A percentile compares a stretch with the other conserved stretches of the same genome.
These are phyloP conservation scores for Lyophyllum shimeji DNA, from an alignment of 768 basidiomycete genomes.

Conservation along the genomic window DNA sequence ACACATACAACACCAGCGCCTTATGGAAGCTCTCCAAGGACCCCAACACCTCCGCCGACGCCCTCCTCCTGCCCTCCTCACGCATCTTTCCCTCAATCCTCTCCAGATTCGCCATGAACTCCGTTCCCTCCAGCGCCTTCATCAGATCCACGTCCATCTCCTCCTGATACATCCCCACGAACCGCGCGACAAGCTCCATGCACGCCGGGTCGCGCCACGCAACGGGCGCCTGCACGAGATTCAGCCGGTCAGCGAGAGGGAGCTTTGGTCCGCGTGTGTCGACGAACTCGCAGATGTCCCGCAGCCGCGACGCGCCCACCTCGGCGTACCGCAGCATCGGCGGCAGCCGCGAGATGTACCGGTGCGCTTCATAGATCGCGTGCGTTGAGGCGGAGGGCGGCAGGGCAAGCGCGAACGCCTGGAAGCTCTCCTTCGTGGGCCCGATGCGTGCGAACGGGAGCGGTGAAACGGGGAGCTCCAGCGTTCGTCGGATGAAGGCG, in stretches of 20 bases:
- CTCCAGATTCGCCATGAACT: conserved; percentile 41
- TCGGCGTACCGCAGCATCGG: conserved; percentile 38
- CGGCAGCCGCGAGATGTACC: conserved; percentile 46
- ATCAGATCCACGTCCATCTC: conserved; percentile 43
- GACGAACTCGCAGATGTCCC: conserved; percentile 39
- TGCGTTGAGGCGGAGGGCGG: conserved; percentile 39
- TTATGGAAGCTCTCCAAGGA: conserved; percentile 57
- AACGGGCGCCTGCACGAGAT: conserved; percentile 52
- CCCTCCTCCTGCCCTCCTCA: conserved; percentile 1
- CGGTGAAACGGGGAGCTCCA: conserved; percentile 49
- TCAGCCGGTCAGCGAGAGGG: conserved; percentile 41
- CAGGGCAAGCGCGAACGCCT: conserved; percentile 32
- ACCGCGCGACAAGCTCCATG: conserved; percentile 31
- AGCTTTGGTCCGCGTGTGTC: conserved; percentile 38
- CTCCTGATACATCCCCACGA: conserved; percentile 43
- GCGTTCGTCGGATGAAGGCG: conserved; percentile 51
- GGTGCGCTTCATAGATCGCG: conserved; percentile 48
- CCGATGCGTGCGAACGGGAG: conserved; percentile 54
- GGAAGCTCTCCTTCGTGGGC: conserved; percentile 15
- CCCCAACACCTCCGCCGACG: conserved; percentile 48
- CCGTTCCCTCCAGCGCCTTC: conserved; percentile 31
- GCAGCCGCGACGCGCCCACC: conserved; percentile 7
- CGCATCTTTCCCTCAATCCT: conserved; percentile 36
- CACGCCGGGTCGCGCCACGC: conserved; percentile 45
- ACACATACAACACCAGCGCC: conserved; percentile 74